Percentiles rank a stretch among this genome's conserved stretches.
Evolutionary conservation across 2,329 filamentous ascomycete species (phyloP).

Genomic region (Metarhizium sp.): DNA sequence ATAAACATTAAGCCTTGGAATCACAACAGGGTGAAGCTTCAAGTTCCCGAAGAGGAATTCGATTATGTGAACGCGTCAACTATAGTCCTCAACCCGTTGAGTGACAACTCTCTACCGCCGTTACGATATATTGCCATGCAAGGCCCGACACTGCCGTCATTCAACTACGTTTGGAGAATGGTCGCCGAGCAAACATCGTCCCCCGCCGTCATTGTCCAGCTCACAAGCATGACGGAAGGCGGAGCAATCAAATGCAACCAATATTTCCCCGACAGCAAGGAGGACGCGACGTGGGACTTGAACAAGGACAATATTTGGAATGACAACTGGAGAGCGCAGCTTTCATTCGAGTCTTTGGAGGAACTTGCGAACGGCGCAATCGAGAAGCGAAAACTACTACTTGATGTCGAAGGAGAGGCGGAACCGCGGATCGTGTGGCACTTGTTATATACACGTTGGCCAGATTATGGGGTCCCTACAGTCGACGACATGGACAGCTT

Average conservation of each 20-base stretch:
- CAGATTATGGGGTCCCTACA: conserved; percentile 77
- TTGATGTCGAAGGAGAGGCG: conserved; percentile 39
- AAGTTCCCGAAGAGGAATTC: conserved; percentile 61
- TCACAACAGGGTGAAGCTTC: conserved; percentile 72
- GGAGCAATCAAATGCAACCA: conserved; percentile 75
- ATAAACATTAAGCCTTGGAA: conserved; percentile 84
- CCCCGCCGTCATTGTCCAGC: conserved; percentile 82
- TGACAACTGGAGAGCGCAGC: conserved; percentile 57
- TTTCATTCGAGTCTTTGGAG: conserved; percentile 58
- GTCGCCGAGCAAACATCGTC: conserved; percentile 66
- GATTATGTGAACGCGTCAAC: conserved; percentile 81
- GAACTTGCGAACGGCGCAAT: conserved; percentile 46
- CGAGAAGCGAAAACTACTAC: conserved; percentile 64
- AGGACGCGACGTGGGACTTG: conserved; percentile 43
- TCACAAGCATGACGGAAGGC: conserved; percentile 79
- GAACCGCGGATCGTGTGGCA: conserved; percentile 63
- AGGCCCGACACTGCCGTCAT: conserved; percentile 69
- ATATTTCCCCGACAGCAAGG: conserved; percentile 63
- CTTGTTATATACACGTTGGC: conserved; percentile 79
- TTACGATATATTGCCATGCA: conserved; percentile 83
- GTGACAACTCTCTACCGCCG: conserved; percentile 27
- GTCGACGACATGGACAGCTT: conserved; percentile 58
- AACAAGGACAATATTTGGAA: conserved; percentile 57
- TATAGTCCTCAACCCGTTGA: conserved; percentile 43
- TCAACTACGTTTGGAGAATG: conserved; percentile 92